These are phyloP conservation scores for Elaphomyces granulatus DNA, from an alignment of 495 filamentous ascomycete genomes.

Conservation along the genomic window DNA sequence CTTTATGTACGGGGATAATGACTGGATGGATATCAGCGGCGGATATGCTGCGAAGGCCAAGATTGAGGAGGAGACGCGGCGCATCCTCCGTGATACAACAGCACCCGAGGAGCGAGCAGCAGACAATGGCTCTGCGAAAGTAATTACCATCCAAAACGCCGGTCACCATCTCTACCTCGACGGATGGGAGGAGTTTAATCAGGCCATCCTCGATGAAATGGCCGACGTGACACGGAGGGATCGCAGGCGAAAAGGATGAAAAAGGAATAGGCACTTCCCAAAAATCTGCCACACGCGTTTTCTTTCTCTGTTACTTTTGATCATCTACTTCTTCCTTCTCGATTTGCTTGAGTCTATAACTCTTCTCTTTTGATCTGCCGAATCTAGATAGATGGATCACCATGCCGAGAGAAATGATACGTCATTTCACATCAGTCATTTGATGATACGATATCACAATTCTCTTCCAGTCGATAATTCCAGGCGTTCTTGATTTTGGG, in stretches of 20 bases:
- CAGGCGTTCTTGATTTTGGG: no score
- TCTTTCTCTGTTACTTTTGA: no score
- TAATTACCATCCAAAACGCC: conserved; percentile 65
- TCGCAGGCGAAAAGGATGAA: conserved; percentile 5
- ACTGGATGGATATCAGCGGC: conserved; percentile 95
- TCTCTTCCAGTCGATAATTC: no score
- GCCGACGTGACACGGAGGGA: conserved; percentile 46
- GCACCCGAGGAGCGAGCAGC: conserved; percentile 51
- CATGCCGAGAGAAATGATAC: no score
- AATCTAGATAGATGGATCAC: no score
- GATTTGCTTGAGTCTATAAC: no score
- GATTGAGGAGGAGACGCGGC: conserved; percentile 50
- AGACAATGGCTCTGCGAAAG: conserved; percentile 72
- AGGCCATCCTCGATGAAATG: conserved; percentile 61
- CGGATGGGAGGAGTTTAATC: conserved; percentile 80
- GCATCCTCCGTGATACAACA: conserved; percentile 41
- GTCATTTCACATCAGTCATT: no score
- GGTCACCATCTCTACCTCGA: conserved; percentile 94
- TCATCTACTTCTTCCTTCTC: no score
- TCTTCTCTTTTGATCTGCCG: no score
- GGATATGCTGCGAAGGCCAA: conserved; percentile 71
- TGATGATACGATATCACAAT: no score
- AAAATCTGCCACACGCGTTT: no score
- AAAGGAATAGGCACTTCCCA: no score
- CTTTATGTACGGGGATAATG: conserved; percentile 89